A percentile compares a stretch with the other conserved stretches of the same genome.
Conservation (phyloP, 164 flowering plant genomes). For the Sedum album region DNA sequence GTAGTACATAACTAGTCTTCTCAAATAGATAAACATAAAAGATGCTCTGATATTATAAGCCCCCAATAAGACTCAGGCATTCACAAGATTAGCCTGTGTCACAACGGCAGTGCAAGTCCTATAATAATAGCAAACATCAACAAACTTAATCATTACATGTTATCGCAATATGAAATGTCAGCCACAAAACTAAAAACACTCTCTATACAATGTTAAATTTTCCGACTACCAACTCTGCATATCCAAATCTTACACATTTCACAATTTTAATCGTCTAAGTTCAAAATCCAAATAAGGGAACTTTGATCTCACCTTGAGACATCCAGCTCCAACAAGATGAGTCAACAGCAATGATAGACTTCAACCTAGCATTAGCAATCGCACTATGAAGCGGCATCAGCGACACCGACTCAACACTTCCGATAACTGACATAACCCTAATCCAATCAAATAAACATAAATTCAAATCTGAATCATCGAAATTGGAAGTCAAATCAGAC, state of each 20-base stretch:
- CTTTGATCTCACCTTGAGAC: no score
- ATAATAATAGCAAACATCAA: neutral
- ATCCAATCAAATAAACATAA: neutral
- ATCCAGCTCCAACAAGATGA: no score
- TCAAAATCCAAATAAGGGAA: no score
- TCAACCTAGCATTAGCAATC: no score
- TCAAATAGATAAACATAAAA: neutral
- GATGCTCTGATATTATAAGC: neutral
- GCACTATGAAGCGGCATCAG: no score
- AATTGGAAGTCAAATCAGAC: neutral
- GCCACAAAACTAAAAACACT: neutral
- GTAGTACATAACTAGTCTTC: neutral
- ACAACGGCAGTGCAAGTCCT: slow-evolving; percentile 2
- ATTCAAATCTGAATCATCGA: neutral
- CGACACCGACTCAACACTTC: no score
- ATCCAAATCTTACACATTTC: no score
- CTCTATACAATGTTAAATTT: no score
- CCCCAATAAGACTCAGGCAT: neutral
- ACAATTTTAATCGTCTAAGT: no score
- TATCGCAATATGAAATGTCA: neutral
- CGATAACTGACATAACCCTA: no score
- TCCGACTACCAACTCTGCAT: no score
- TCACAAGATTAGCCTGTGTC: neutral
- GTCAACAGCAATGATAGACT: slow-evolving; percentile 15
- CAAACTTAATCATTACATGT: neutral